These are phyloP conservation scores for Nothophoma quercina DNA, from an alignment of 2,329 filamentous ascomycete species.

Conservation along the genomic window DNA sequence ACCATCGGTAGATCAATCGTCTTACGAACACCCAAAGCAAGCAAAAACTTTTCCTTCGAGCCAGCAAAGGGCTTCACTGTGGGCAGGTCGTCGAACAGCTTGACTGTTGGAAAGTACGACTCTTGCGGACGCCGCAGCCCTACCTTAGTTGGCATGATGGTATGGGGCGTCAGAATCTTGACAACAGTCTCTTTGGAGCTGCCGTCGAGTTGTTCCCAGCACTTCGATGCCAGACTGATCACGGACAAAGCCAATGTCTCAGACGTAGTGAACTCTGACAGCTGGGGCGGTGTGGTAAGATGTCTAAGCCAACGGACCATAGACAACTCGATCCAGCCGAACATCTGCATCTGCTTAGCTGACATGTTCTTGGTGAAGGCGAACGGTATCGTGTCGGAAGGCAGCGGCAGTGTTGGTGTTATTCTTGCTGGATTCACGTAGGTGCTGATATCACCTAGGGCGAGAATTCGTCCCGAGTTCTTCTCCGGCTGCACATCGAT, in stretches of 20 bases:
- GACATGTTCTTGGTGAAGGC: constrained; percentile 77
- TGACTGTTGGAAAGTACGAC: constrained; percentile 92
- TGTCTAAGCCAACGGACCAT: constrained; percentile 86
- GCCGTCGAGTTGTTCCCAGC: constrained; percentile 81
- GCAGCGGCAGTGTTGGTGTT: constrained; percentile 80
- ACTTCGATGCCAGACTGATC: constrained; percentile 82
- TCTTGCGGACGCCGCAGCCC: constrained; percentile 88
- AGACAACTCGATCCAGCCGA: constrained; percentile 87
- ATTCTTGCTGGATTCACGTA: constrained; percentile 82
- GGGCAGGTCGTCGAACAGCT: constrained; percentile 92
- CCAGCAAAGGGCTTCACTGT: constrained; percentile 74
- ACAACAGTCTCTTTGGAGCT: constrained; percentile 71
- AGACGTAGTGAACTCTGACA: constrained; percentile 70
- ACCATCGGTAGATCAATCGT: constrained; percentile 95
- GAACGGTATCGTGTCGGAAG: constrained; percentile 82
- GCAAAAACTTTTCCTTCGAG: constrained; percentile 89
- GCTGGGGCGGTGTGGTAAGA: constrained; percentile 67
- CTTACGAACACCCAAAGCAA: constrained; percentile 86
- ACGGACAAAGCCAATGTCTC: constrained; percentile 79
- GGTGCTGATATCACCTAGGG: constrained; percentile 75
- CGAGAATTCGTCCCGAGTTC: constrained; percentile 73
- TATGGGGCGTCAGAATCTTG: constrained; percentile 69
- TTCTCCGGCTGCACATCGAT: constrained; percentile 60
- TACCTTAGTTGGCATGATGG: constrained; percentile 86
- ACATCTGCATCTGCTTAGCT: constrained; percentile 72